Evolutionary conservation across 768 basidiomycete genomes (phyloP), one percentile per base, ranked within the genome.

Genomic region (Leccinum obscurum): DNA sequence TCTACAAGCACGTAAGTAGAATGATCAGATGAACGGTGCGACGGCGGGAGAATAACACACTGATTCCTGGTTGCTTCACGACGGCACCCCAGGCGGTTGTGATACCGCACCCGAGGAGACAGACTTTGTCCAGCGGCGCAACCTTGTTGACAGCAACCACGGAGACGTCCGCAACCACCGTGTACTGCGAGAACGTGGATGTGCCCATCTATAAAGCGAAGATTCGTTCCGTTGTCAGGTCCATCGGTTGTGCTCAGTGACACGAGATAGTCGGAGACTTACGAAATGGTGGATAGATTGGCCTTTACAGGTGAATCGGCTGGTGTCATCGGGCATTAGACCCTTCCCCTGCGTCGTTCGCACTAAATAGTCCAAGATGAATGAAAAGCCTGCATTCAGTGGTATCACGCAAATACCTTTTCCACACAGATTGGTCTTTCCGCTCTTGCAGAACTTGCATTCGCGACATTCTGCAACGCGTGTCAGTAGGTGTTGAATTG

Each of bases 171-270:
- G 94, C 92, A 3, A 99, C 94, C 60, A 99, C 97, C 8, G 97
- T 97, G 80, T 98, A 99, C 74, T 98, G 95, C n/a, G 96, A 97
- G 80, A 99, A 99, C 3, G 97, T 96, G 34, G 96, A 98, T 28
- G 90, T 93, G 48, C 97, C 97, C 97, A 98, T 99, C 95, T 97
- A 58, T 37, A 32, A 49, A 41, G 49, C n/a, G 52, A 15, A 39
- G 10, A 44, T 58, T 52, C 60, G 44, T 50, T 39, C 14, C 34
- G 10, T 6, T 53, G 13, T 15, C 11, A 3, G 4, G 34, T 22
- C 17, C 13, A 2, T 58, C 22, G 6, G 24, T 8, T 9, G 15
- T 49, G 48, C 46, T 52, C 46, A 5, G 37, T 13, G 26, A n/a
- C 22, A 57, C 11, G 4, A 28, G 49, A 24, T 5, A n/a, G 28